Evolutionary conservation across 1,284 basidiomycete species (phyloP), one percentile per base, ranked within the genome.

Genomic region (Ustilago nuda): DNA sequence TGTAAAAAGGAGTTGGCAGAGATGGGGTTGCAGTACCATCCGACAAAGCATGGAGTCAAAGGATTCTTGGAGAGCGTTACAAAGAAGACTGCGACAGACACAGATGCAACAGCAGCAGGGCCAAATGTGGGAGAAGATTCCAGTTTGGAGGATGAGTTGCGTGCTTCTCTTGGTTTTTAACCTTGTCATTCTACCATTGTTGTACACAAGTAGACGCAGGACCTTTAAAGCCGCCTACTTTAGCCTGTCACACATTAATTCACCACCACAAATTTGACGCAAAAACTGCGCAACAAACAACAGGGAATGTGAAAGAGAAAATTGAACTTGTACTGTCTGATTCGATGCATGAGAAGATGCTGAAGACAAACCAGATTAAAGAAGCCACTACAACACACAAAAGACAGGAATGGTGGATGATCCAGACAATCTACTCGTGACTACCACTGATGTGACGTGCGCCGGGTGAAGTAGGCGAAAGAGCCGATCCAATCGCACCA

Each of bases 1-100:
- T 73, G 79, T 27, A 61, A 32, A 7, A 4, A 30, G 0, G 92
- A 88, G 93, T 87, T 86, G 92, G 15, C 27, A 1, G 35, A 27
- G 19, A 11, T 76, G 1, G 65, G 65, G 2, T 17, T 76, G 17
- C 7, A 52, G 1, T 76, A 62, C 56, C 58, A 71, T 27, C 56
- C 68, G 0, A 27, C 53, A 17, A 76, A 59, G 11, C 46, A 68
- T 19, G 55, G 54, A 13, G 68, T 76, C 7, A 67, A 65, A 33
- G 52, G 43, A 0, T 76, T 76, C 39, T 27, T 76, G 12, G 68
- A 71, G 8, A 59, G 30, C 15, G 57, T 76, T 0, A 68, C 73
- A 1, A 57, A 51, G 4, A 76, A 72, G 48, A 51, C 73, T 3
- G 53, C 48, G 5, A 15, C 57, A 2, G 58, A 57, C 7, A 12